These are phyloP conservation scores for Chlamydomonas sphaeroides DNA, from an alignment of 139 green algal genomes.

Conservation along the genomic window DNA sequence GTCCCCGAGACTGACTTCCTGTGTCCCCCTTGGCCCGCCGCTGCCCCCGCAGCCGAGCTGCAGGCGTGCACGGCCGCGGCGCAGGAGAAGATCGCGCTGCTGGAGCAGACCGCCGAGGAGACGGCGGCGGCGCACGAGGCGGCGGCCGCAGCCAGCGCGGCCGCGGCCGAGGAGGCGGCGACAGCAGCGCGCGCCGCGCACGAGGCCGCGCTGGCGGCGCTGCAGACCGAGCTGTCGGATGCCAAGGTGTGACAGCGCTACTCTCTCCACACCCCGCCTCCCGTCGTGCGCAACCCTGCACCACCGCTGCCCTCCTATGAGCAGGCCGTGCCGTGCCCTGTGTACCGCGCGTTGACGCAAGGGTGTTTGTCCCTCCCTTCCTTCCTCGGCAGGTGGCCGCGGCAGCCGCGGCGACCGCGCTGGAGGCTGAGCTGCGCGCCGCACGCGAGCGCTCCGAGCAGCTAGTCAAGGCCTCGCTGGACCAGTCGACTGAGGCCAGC, in stretches of 20 bases:
- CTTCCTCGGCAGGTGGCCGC: neutral
- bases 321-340: too few species aligned
- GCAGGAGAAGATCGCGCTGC: slow-evolving; percentile 62
- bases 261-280: too few species aligned
- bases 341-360: too few species aligned
- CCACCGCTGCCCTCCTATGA: too few species aligned
- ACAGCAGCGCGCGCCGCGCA: slow-evolving; percentile 15
- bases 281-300: too few species aligned
- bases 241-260: slow-evolving; percentile 1
- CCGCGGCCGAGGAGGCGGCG: neutral
- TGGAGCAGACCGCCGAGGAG: slow-evolving; percentile 75
- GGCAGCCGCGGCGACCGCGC: neutral
- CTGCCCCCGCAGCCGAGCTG: slow-evolving; percentile 66
- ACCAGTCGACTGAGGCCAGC: slow-evolving; percentile 14
- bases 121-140: slow-evolving; percentile 10
- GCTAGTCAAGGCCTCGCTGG: slow-evolving; percentile 42
- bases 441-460: slow-evolving; percentile 20
- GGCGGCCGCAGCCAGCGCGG: neutral
- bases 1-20: too few species aligned
- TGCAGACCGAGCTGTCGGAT: neutral
- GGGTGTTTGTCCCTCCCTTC: neutral
- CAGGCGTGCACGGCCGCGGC: slow-evolving; percentile 74
- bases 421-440: slow-evolving; percentile 19
- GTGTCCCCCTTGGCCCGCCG: too few species aligned
- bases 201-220: neutral